Conservation (phyloP, 169 alveolate species). For the Pseudocohnilembus persalinus region DNA sequence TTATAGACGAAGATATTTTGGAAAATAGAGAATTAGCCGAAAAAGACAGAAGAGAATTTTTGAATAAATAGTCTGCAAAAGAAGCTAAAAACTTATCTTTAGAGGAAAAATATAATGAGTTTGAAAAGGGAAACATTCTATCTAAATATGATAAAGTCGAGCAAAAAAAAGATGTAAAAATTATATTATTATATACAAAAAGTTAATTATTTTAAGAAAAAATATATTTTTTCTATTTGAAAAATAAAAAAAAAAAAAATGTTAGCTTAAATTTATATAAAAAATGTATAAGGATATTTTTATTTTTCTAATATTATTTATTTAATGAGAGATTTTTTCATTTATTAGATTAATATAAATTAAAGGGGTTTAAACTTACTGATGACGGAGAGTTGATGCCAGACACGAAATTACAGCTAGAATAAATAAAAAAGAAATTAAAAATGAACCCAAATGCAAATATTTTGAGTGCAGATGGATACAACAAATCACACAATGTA, state of each 20-base stretch:
- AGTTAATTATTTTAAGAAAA: too few relatives aligned
- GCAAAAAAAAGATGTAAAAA: conserved; percentile 21
- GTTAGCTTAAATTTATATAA: too few relatives aligned
- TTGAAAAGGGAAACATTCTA: conserved; percentile 3
- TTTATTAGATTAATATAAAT: neutral
- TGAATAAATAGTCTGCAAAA: neutral
- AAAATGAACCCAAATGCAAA: neutral
- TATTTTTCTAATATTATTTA: neutral
- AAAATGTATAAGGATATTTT: too few relatives aligned
- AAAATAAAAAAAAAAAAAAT: too few relatives aligned
- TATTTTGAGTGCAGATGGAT: neutral
- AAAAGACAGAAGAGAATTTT: conserved; percentile 6
- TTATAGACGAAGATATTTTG: conserved; percentile 7
- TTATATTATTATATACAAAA: conserved; percentile 1
- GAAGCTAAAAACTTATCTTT: neutral
- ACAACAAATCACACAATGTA: neutral
- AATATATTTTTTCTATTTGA: too few relatives aligned
- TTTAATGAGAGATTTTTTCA: too few relatives aligned
- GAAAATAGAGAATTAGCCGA: conserved; percentile 21
- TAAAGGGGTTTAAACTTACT: conserved; percentile 1
- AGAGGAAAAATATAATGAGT: neutral
- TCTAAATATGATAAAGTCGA: conserved; percentile 22
- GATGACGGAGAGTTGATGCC: conserved; percentile 9
- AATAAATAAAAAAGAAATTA: conserved; percentile 15
- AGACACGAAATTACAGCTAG: conserved; percentile 7